Evolutionary conservation across 1,284 basidiomycete genomes (phyloP).

Genomic region (Austroboletus novae-zelandiae): DNA sequence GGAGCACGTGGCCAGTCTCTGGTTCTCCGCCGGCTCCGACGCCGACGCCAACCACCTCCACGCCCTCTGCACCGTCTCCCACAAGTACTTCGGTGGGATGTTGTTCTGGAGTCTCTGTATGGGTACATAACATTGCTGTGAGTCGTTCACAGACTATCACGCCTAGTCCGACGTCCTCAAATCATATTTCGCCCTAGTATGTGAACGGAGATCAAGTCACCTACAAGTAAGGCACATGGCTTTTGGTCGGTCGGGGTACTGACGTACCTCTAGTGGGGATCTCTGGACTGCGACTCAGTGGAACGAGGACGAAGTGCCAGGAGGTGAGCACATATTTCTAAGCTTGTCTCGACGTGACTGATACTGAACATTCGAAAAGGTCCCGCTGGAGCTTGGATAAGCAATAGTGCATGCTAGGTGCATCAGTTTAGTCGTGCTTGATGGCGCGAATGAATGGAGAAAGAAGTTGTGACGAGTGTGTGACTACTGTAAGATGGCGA

Average conservation of each 20-base stretch:
- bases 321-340: conserved; percentile 10
- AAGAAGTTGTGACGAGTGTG: no score
- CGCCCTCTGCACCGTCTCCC: conserved; percentile 4
- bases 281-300: conserved; percentile 24
- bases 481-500: no score
- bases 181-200: conserved; percentile 9
- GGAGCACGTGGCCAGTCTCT: conserved; percentile 20
- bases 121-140: conserved; percentile 10
- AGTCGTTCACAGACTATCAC: not conserved
- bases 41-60: not conserved
- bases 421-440: no score
- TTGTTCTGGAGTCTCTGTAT: conserved; percentile 18
- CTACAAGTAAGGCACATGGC: conserved; percentile 16
- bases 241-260: not conserved
- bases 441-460: no score
- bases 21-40: not conserved
- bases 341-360: not conserved
- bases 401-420: not conserved
- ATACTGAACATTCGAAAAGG: conserved; percentile 5
- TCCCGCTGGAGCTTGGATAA: conserved; percentile 13
- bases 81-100: conserved; percentile 6
- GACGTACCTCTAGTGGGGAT: conserved; percentile 12
- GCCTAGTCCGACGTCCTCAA: not conserved
- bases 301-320: conserved; percentile 18
- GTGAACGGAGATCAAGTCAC: conserved; percentile 17